phyloP scores from a whole-genome alignment of 2,329 filamentous ascomycete genomes.

The Penicillium psychrosexuale region DNA sequence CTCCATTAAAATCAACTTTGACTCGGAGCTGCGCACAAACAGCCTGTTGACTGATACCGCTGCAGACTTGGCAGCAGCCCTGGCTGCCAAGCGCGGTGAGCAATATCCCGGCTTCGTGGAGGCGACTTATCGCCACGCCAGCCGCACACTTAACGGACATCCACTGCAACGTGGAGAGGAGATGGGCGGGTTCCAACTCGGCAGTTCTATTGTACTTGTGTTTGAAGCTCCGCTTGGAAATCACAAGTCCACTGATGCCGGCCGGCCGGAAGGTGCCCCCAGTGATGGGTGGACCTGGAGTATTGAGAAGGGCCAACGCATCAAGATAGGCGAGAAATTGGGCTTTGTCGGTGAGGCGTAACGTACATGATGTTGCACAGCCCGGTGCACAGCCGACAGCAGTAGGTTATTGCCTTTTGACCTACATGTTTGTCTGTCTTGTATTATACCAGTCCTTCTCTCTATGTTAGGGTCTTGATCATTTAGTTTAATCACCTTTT shows the following conservation, averaged over 20 bases:
- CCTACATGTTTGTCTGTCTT: neutral
- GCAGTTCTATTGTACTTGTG: conserved; percentile 90
- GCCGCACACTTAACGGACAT: conserved; percentile 74
- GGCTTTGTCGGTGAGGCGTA: conserved; percentile 59
- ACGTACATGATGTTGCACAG: conserved; percentile 5
- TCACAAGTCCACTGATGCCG: conserved; percentile 57
- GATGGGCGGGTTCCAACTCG: conserved; percentile 96
- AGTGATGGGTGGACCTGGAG: conserved; percentile 78
- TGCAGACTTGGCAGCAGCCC: conserved; percentile 79
- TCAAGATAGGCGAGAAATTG: conserved; percentile 85
- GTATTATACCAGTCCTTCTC: conserved; percentile 5
- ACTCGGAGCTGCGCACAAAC: conserved; percentile 89
- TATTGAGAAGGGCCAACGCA: conserved; percentile 79
- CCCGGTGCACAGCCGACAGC: neutral
- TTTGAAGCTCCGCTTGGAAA: conserved; percentile 82
- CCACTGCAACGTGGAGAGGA: conserved; percentile 85
- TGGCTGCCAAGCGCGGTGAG: conserved; percentile 72
- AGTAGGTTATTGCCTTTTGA: neutral
- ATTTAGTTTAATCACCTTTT: neutral
- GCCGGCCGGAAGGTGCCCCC: conserved; percentile 55
- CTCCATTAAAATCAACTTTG: conserved; percentile 95
- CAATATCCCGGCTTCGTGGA: conserved; percentile 88
- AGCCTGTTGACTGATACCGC: conserved; percentile 87
- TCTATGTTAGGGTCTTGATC: neutral
- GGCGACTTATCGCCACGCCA: conserved; percentile 80